Conservation (phyloP, 2,329 filamentous ascomycete genomes). For the Cladosporium oxysporum region DNA sequence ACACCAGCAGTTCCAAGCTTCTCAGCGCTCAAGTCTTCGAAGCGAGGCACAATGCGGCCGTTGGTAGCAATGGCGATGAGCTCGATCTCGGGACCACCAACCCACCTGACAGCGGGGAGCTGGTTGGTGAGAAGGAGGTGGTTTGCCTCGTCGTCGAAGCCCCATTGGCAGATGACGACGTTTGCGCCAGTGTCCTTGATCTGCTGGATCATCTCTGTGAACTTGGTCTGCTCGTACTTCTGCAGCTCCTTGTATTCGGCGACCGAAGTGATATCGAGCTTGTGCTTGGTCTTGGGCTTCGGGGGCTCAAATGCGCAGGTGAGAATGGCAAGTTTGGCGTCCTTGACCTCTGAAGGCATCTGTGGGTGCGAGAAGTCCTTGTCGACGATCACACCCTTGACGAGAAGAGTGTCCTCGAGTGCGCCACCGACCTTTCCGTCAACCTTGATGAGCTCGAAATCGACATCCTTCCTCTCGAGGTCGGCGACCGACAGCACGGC, state of each 20-base stretch:
- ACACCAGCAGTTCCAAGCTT: slow-evolving; percentile 90
- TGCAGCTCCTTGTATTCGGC: slow-evolving; percentile 99
- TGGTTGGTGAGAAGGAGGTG: slow-evolving; percentile 95
- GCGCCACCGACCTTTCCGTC: slow-evolving; percentile 96
- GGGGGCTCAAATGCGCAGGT: slow-evolving; percentile 98
- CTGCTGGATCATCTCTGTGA: slow-evolving; percentile 96
- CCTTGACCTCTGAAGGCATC: slow-evolving; percentile 92
- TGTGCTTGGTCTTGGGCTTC: slow-evolving; percentile 99
- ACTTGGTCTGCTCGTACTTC: slow-evolving; percentile 93
- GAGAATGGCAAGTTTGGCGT: slow-evolving; percentile 96
- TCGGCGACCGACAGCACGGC: slow-evolving; percentile 96
- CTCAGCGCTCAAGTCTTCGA: slow-evolving; percentile 87
- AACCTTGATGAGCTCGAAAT: slow-evolving; percentile 99
- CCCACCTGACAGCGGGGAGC: slow-evolving; percentile 94
- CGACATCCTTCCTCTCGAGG: slow-evolving; percentile 92
- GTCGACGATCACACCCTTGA: slow-evolving; percentile 98
- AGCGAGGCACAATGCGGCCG: slow-evolving; percentile 93
- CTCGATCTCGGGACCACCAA: slow-evolving; percentile 96
- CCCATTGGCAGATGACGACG: slow-evolving; percentile 98
- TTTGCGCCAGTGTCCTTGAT: slow-evolving; percentile 98
- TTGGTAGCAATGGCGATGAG: slow-evolving; percentile 98
- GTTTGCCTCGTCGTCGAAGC: slow-evolving; percentile 98
- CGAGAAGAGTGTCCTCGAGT: slow-evolving; percentile 88
- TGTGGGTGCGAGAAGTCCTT: slow-evolving; percentile 99
- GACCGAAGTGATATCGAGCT: slow-evolving; percentile 93